A percentile compares a stretch with the other conserved stretches of the same genome.
These are phyloP conservation scores for Ambispora gerdemannii DNA, from an alignment of 192 early-diverging fungal species.

Conservation along the genomic window DNA sequence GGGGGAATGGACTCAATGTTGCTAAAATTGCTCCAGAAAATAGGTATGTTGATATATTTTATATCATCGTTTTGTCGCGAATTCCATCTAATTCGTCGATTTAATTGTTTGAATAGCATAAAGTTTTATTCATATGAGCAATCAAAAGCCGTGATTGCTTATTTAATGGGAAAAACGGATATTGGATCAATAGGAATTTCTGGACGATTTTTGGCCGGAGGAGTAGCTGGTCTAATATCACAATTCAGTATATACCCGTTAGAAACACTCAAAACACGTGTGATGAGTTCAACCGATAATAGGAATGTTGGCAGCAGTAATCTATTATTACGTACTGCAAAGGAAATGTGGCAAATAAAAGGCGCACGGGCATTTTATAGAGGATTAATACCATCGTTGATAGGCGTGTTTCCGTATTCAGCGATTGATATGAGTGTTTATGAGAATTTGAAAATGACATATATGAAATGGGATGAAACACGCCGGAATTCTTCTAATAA, in stretches of 20 bases:
- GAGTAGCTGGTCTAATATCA: slow-evolving; percentile 64
- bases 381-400: slow-evolving; percentile 54
- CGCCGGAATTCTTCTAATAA: slow-evolving; percentile 71
- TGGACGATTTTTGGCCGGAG: slow-evolving; percentile 68
- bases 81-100: background rate
- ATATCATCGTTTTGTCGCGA: background rate
- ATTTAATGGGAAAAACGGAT: slow-evolving; percentile 27
- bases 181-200: slow-evolving; percentile 45
- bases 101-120: too few relatives aligned
- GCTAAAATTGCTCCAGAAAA: slow-evolving; percentile 76
- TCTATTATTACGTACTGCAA: slow-evolving; percentile 40
- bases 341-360: slow-evolving; percentile 57
- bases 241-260: slow-evolving; percentile 77
- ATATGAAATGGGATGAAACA: slow-evolving; percentile 43
- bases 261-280: slow-evolving; percentile 71
- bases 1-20: slow-evolving; percentile 75
- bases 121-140: slow-evolving; percentile 77
- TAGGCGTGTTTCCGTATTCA: slow-evolving; percentile 78
- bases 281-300: slow-evolving; percentile 66
- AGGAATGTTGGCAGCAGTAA: background rate
- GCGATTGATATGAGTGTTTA: slow-evolving; percentile 71
- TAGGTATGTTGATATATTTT: slow-evolving; percentile 13
- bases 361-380: slow-evolving; percentile 65
- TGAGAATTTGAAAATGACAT: slow-evolving; percentile 67
- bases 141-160: slow-evolving; percentile 47